Evolutionary conservation across 1,139 yeast genomes (phyloP), one percentile per base, ranked within the genome.

Genomic region (Yamadazyma triangularis): DNA sequence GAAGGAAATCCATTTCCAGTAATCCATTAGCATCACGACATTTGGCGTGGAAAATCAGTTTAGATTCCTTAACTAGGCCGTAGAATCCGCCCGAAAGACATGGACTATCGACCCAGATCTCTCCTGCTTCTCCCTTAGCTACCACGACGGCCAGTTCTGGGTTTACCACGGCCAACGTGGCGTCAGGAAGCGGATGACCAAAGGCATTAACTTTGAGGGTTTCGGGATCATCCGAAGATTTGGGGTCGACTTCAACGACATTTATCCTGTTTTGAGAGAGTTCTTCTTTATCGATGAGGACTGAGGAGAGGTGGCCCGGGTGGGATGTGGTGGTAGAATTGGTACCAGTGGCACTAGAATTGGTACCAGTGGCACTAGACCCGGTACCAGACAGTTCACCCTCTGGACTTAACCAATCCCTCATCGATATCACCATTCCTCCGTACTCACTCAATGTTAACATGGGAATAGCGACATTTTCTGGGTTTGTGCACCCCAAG

Each of bases 101-200:
- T 2, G 91, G 94, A 36, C 89, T 79, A 50, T 87, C 95, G 14
- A 91, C 85, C 98, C 98, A 93, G 21, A 91, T 82, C 53, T 91
- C 99, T 14, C 98, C 98, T n/a, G 93, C 83, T 41, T 84, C 89
- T 45, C 86, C 77, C 28, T 70, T 76, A 3, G 75, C 72, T 4
- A 85, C 79, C 13, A 87, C 59, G 4, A 76, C 58, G 20, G 79
- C 71, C 38, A 86, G 83, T 41, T 93, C 98, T 0, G 98, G 97
- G 50, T 93, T 88, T 0, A 91, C 97, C 22, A 91, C 78, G 0
- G 97, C 96, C 26, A 91, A 57, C 0, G 95, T 86, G 1, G 96
- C 91, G 59, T 89, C 96, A 0, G 96, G 96, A 2, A 91, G 58
- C 0, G 98, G 98, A 47, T 71, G 87, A 0, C 98, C 98, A 64